phyloP scores from a whole-genome alignment of 2,329 filamentous ascomycete species.

The Orbilia oligospora region DNA sequence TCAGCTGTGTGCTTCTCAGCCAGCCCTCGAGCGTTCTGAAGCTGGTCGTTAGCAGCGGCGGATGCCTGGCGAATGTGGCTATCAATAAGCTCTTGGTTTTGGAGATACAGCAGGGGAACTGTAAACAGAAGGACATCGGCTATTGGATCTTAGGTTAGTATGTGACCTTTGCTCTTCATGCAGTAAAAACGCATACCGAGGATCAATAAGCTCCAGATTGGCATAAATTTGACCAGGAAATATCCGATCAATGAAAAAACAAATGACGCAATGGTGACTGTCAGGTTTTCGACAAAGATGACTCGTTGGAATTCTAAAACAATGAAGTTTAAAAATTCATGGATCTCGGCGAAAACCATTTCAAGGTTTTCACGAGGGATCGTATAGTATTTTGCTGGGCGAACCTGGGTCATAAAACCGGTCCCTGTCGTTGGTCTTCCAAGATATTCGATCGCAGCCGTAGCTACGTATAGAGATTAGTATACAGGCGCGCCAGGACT shows the following conservation, averaged over 20 bases:
- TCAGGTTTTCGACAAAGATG: constrained; percentile 77
- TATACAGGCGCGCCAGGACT: not conserved
- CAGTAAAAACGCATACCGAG: constrained; percentile 66
- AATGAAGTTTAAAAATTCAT: constrained; percentile 80
- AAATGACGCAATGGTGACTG: constrained; percentile 74
- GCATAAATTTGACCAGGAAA: constrained; percentile 78
- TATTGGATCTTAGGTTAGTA: constrained; percentile 23
- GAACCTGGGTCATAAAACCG: constrained; percentile 76
- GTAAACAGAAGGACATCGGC: constrained; percentile 75
- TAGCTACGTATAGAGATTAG: constrained; percentile 61
- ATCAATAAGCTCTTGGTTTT: constrained; percentile 80
- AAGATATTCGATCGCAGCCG: constrained; percentile 69
- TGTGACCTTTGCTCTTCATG: not conserved
- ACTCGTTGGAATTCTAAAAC: constrained; percentile 79
- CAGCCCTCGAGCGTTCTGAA: constrained; percentile 74
- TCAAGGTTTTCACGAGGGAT: constrained; percentile 76
- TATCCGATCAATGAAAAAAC: constrained; percentile 76
- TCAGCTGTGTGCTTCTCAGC: constrained; percentile 77
- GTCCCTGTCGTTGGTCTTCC: constrained; percentile 76
- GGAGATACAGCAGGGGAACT: constrained; percentile 75
- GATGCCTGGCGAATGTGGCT: constrained; percentile 74
- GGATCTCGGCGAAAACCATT: constrained; percentile 74
- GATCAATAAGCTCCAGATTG: constrained; percentile 78
- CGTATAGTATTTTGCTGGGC: constrained; percentile 78
- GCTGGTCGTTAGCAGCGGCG: constrained; percentile 75